Evolutionary conservation across 2,329 filamentous ascomycete species (phyloP).

Genomic region (Orbilia ellipsospora): DNA sequence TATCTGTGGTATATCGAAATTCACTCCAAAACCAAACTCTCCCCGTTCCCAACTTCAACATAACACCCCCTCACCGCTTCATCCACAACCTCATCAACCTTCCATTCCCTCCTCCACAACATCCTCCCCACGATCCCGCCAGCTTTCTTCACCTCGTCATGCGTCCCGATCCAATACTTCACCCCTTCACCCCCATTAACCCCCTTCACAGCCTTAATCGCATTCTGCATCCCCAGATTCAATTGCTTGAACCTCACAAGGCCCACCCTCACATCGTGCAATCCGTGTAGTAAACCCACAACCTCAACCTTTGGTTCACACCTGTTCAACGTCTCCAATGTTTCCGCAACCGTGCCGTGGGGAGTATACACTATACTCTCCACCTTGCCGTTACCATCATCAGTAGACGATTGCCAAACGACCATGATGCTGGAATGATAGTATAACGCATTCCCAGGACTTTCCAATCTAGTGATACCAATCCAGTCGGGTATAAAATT

Average conservation of each 20-base stretch:
- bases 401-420: constrained; percentile 64
- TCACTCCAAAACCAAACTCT: constrained; percentile 67
- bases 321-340: constrained; percentile 64
- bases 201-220: constrained; percentile 67
- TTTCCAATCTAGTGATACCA: constrained; percentile 70
- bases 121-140: constrained; percentile 70
- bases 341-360: constrained; percentile 69
- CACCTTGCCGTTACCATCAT: constrained; percentile 58
- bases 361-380: constrained; percentile 74
- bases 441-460: constrained; percentile 68
- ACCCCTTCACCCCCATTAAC: constrained; percentile 64
- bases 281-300: constrained; percentile 72
- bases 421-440: constrained; percentile 73
- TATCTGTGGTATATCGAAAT: not conserved
- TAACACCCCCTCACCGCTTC: constrained; percentile 63
- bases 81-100: constrained; percentile 64
- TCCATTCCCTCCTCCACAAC: constrained; percentile 65
- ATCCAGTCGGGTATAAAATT: constrained; percentile 68
- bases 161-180: constrained; percentile 74
- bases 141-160: constrained; percentile 73
- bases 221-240: constrained; percentile 74
- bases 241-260: constrained; percentile 66
- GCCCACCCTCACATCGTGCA: constrained; percentile 71
- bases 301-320: constrained; percentile 66
- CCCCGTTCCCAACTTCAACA: constrained; percentile 69